Percentiles rank a stretch among this genome's conserved stretches.
These are phyloP conservation scores for Cyclostephanos tholiformis DNA, from an alignment of 108 stramenopile genomes.

Conservation along the genomic window DNA sequence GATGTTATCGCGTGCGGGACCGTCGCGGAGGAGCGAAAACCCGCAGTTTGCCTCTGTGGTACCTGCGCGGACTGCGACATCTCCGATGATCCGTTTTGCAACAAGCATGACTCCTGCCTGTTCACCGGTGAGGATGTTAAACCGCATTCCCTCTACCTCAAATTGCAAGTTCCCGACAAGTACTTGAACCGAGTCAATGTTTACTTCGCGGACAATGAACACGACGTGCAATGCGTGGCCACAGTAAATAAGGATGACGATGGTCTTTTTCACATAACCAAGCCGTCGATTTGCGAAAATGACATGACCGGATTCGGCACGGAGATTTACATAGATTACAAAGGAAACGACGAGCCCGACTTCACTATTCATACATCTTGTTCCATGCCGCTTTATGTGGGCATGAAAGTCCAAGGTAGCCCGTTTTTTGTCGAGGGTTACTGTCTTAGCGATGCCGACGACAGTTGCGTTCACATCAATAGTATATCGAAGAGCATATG, in stretches of 20 bases:
- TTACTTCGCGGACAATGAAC: not conserved
- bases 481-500: not conserved
- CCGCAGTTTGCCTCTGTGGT: slow-evolving; percentile 3
- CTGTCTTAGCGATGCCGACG: not conserved
- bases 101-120: slow-evolving; percentile 2
- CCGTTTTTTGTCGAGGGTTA: slow-evolving; percentile 5
- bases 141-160: slow-evolving; percentile 21
- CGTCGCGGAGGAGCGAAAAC: not conserved
- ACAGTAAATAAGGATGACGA: not conserved
- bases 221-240: not conserved
- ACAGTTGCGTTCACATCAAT: not conserved
- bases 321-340: not conserved
- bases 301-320: not conserved
- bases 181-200: not conserved
- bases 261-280: not conserved
- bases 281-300: not conserved
- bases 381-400: not conserved
- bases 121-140: not conserved
- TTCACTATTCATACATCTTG: slow-evolving; percentile 5
- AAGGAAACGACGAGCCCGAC: not conserved
- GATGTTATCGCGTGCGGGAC: not conserved
- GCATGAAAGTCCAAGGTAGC: not conserved
- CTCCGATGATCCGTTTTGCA: not conserved
- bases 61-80: not conserved
- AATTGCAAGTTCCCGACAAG: slow-evolving; percentile 6